These are phyloP conservation scores for Neoarthrinium moseri DNA, from an alignment of 2,329 filamentous ascomycete species.

Conservation along the genomic window DNA sequence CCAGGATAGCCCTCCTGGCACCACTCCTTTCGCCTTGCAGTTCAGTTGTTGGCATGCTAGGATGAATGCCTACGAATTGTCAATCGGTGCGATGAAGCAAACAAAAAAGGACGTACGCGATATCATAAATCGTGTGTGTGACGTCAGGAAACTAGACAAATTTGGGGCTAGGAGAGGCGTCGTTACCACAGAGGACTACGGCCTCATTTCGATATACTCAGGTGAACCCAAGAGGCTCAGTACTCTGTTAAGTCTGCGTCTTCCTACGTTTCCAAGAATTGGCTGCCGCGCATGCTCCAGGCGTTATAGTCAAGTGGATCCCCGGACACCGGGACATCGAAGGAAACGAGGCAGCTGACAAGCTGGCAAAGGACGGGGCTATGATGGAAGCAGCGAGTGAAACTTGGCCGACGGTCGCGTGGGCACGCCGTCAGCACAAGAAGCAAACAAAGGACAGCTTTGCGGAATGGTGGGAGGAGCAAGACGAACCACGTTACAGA, in stretches of 20 bases:
- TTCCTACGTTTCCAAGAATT: not conserved
- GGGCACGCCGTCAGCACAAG: not conserved
- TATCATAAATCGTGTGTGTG: too few relatives aligned
- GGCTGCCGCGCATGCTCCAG: not conserved
- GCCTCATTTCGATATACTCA: not conserved
- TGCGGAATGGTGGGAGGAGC: not conserved
- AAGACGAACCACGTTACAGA: not conserved
- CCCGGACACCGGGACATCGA: slow-evolving; percentile 1
- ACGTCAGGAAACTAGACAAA: too few relatives aligned
- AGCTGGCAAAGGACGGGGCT: not conserved
- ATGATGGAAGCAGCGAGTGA: not conserved
- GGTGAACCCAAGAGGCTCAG: not conserved
- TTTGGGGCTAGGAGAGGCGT: too few relatives aligned
- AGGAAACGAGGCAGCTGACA: not conserved
- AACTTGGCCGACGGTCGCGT: not conserved
- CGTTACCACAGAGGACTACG: too few relatives aligned
- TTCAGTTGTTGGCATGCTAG: too few relatives aligned
- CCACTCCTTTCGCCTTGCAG: too few relatives aligned
- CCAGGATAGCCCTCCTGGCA: too few relatives aligned
- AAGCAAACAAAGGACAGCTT: not conserved
- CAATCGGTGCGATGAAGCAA: too few relatives aligned
- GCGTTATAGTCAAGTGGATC: not conserved
- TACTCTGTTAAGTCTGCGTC: not conserved
- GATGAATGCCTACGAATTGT: too few relatives aligned
- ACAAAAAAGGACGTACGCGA: too few relatives aligned